phyloP scores from a whole-genome alignment of 2,329 filamentous ascomycete species.

The Colletotrichum gloeosporioides region DNA sequence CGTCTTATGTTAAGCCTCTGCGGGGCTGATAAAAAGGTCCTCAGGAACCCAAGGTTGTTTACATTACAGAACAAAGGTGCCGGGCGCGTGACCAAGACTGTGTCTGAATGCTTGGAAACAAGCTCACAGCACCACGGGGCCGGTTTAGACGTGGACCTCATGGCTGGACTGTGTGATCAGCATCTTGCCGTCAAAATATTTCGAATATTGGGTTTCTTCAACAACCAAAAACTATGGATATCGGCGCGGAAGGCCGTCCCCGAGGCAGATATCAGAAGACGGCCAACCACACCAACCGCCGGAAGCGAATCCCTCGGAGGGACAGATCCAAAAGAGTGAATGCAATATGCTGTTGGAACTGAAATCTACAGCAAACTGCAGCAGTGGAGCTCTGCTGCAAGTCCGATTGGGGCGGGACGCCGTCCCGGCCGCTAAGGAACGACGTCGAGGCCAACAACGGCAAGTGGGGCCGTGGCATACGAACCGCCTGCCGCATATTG shows the following conservation, averaged over 20 bases:
- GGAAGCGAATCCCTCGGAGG: background rate
- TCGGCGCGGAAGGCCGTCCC: background rate
- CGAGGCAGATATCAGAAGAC: background rate
- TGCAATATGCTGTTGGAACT: background rate
- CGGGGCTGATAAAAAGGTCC: background rate
- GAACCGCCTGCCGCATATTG: background rate
- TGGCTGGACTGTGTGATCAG: background rate
- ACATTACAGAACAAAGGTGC: background rate
- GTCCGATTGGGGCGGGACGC: background rate
- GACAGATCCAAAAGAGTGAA: background rate
- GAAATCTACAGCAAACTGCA: background rate
- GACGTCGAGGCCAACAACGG: background rate
- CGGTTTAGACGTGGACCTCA: background rate
- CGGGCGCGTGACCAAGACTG: background rate
- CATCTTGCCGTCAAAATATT: accelerated
- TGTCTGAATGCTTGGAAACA: too few species aligned
- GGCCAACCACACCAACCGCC: background rate
- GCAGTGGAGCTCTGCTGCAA: background rate
- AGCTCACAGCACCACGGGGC: too few species aligned
- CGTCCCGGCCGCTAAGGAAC: background rate
- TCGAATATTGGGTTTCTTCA: background rate
- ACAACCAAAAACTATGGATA: background rate
- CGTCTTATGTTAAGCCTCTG: background rate
- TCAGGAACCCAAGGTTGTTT: background rate
- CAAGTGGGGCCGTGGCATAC: background rate